Evolutionary conservation across 2,329 filamentous ascomycete species (phyloP), one percentile per base, ranked within the genome.

Genomic region (Furcasterigmium furcatum): DNA sequence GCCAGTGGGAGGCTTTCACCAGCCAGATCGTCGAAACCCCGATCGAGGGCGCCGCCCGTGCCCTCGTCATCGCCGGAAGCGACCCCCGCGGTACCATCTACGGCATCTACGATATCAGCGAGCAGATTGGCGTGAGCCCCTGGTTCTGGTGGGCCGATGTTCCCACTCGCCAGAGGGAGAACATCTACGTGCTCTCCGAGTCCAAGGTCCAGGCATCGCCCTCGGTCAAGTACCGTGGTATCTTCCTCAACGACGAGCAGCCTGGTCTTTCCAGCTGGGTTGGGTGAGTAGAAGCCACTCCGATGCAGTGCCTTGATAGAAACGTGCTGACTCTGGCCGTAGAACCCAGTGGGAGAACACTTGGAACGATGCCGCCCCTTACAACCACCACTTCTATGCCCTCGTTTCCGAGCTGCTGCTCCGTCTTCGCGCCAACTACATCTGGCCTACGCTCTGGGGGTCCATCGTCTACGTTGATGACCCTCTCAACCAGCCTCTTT

Each of bases 391-490:
- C 4, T 87, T 89, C 60, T 88, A 90, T 62, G 67, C 75, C 4
- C 76, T 78, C 18, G 79, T 90, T 18, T 88, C 87, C 50, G 87
- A 90, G 65, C 70, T 90, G 2, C 66, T 89, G 2, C 76, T 90
- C 6, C 76, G 87, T 7, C 71, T 87, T 22, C 76, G 80, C 30
- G 85, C 85, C 14, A 90, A 90, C 61, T 89, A 88, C 56, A 68
- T 90, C 41, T 90, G 87, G 86, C 87, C 86, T 1, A 77, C 84
- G 1, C 72, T 80, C 59, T 90, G 85, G 87, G 78, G 75, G 6
- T 78, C 75, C 51, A 87, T 88, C 74, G 87, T 89, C 56, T 80
- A 83, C 57, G 76, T 87, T 2, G 87, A 90, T 49, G 86, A 90
- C 57, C 71, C 78, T 3, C 71, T 74, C 24, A 89, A 83, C 53